A percentile compares a stretch with the other conserved stretches of the same genome.
Evolutionary conservation across 2,329 filamentous ascomycete genomes (phyloP).

Genomic region (Nemania serpens): DNA sequence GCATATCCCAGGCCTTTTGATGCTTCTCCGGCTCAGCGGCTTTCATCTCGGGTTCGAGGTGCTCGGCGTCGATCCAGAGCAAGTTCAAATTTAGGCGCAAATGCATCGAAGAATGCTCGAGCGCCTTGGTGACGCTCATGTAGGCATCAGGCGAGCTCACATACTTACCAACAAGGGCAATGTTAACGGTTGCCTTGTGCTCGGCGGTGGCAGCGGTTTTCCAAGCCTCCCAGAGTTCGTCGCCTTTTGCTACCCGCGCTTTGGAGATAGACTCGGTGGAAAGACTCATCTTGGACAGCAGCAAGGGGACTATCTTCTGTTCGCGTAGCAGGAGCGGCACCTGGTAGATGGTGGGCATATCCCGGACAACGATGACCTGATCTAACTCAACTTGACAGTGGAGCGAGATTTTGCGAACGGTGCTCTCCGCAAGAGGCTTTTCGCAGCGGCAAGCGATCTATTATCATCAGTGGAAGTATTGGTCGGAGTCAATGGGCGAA

Average conservation of each 20-base stretch:
- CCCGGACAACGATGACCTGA: conserved; percentile 87
- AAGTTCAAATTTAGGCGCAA: conserved; percentile 80
- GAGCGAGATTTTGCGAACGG: conserved; percentile 84
- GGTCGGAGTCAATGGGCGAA: background rate
- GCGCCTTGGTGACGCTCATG: conserved; percentile 77
- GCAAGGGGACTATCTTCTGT: conserved; percentile 73
- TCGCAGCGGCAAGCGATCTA: conserved; percentile 91
- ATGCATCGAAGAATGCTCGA: conserved; percentile 91
- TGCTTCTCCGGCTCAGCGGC: conserved; percentile 70
- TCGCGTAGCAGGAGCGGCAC: conserved; percentile 90
- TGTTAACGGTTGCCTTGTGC: conserved; percentile 71
- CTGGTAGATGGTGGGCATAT: conserved; percentile 90
- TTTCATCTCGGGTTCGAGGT: conserved; percentile 73
- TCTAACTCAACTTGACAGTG: conserved; percentile 85
- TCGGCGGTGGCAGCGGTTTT: conserved; percentile 71
- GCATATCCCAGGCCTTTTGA: conserved; percentile 83
- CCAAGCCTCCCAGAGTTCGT: conserved; percentile 79
- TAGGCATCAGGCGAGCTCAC: conserved; percentile 84
- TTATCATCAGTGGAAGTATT: conserved; percentile 42
- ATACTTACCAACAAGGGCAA: conserved; percentile 94
- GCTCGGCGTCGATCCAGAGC: conserved; percentile 81
- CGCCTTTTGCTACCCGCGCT: conserved; percentile 66
- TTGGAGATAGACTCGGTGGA: conserved; percentile 65
- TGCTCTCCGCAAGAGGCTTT: conserved; percentile 70
- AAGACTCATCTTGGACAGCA: conserved; percentile 57